Base-by-base conservation (phyloP, 2,329 filamentous ascomycete genomes). In the Pseudogymnoascus sp. region DNA sequence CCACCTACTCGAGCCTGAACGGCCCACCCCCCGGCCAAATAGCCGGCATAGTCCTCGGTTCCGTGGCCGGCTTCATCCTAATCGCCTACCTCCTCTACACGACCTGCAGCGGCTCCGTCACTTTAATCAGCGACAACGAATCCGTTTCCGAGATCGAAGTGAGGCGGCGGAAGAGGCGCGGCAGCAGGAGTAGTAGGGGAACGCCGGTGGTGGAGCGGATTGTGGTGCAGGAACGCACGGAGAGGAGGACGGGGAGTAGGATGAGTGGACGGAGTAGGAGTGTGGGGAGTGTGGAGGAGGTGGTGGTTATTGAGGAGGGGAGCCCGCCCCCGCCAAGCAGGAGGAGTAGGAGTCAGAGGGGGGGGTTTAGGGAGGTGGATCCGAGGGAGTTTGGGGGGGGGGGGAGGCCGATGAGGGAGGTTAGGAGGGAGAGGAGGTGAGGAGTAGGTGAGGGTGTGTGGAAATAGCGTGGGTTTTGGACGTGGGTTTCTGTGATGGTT, bases 1-100 rank as follows among this genome's bases (percentile, higher is more conserved):
- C 83, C 26, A 83, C 83, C 68, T 89, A 89, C 74, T 77, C 80
- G 54, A 77, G 78, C 62, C 75, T 83, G 36, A 74, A 81, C 26
- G 80, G 83, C 5, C 84, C 84, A 0, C 57, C 77, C 0, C 80
- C 85, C 0, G 85, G 83, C 62, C 80, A 80, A 40, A 80, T 88
- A 1, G 83, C 79, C 8, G 86, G 85, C 63, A 86, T 87, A 64
- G 81, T 83, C 5, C 75, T 84, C 26, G 82, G 82, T 66, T 79
- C 77, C 63, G 78, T 84, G 21, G 77, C 74, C 5, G 82, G 79
- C 57, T 82, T 83, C 72, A 72, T 84, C 23, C 73, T 84, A 5
- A 66, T 84, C 31, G 73, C 81, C 36, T 83, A 79, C 78, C 75
- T 84, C 4, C 70, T 83, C 23, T 81, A 75, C 70, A 72, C 69